Percentiles rank a stretch among this genome's conserved stretches.
Conservation (phyloP, 306 rosid genomes). For the Malus asiatica region DNA sequence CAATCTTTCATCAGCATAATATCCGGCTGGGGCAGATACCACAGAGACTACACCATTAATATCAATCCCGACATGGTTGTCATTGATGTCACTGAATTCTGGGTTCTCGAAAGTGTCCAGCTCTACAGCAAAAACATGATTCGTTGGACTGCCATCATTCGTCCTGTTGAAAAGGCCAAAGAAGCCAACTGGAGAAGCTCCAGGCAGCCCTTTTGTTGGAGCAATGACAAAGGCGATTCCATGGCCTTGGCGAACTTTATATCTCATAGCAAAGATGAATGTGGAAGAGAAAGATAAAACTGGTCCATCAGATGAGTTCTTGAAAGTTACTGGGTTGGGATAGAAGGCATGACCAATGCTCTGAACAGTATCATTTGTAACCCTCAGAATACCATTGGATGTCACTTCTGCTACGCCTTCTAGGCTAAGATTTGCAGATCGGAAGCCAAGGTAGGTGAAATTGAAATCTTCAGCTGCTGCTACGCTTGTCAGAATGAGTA, state of each 20-base stretch:
- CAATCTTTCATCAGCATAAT: neutral
- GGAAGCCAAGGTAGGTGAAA: neutral
- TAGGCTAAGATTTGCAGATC: neutral
- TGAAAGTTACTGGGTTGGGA: neutral
- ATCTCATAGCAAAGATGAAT: neutral
- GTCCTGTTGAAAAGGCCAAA: neutral
- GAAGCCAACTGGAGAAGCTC: neutral
- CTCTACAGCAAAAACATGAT: slow-evolving; percentile 19
- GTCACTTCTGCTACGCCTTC: neutral
- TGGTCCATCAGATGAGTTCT: neutral
- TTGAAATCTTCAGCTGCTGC: neutral
- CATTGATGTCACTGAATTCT: neutral
- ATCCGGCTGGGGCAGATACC: slow-evolving; percentile 31
- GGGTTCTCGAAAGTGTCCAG: neutral
- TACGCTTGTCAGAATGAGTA: neutral
- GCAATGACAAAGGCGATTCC: slow-evolving; percentile 11
- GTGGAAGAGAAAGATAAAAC: neutral
- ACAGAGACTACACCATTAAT: slow-evolving; percentile 13
- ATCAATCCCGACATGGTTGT: slow-evolving; percentile 21
- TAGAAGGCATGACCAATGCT: neutral
- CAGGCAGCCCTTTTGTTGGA: neutral
- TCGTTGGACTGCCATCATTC: neutral
- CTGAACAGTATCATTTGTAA: neutral
- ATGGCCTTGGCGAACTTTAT: slow-evolving; percentile 1
- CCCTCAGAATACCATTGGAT: neutral